Conservation (phyloP, 1,284 basidiomycete species). For the Cryptococcus sp. region DNA sequence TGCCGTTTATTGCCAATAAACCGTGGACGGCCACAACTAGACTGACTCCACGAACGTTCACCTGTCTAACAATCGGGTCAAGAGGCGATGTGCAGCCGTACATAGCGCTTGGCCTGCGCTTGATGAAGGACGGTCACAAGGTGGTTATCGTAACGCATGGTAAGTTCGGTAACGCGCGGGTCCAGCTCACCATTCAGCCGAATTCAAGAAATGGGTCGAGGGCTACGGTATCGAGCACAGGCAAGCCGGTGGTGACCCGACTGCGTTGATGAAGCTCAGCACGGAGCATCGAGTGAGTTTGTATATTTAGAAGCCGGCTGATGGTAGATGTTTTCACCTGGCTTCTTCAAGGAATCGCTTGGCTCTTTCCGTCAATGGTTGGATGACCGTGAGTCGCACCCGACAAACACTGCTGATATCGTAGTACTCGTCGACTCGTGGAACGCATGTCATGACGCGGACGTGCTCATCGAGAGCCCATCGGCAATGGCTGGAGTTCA, state of each 20-base stretch:
- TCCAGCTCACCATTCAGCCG: conserved; percentile 39
- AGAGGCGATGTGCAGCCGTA: conserved; percentile 58
- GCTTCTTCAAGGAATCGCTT: conserved; percentile 75
- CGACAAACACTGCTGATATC: conserved; percentile 8
- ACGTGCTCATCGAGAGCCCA: conserved; percentile 66
- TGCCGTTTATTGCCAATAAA: conserved; percentile 51
- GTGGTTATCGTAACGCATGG: conserved; percentile 62
- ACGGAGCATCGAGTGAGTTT: conserved; percentile 59
- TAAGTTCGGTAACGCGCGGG: conserved; percentile 13
- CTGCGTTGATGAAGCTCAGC: conserved; percentile 60
- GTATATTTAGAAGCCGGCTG: neutral
- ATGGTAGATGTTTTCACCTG: conserved; percentile 71
- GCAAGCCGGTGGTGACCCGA: conserved; percentile 75
- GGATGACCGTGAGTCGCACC: conserved; percentile 61
- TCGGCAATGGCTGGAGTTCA: conserved; percentile 79
- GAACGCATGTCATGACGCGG: conserved; percentile 69
- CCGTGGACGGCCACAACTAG: conserved; percentile 20
- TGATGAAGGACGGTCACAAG: conserved; percentile 61
- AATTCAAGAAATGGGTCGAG: conserved; percentile 64
- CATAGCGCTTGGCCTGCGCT: conserved; percentile 52
- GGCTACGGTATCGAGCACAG: conserved; percentile 69
- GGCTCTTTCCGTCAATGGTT: conserved; percentile 71
- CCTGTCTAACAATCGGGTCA: conserved; percentile 56
- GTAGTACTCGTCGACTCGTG: conserved; percentile 68
- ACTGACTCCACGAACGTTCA: conserved; percentile 46